Percentiles rank a stretch among this genome's conserved stretches.
Evolutionary conservation across 2,329 filamentous ascomycete species (phyloP).

Genomic region (Xylaria sp.): DNA sequence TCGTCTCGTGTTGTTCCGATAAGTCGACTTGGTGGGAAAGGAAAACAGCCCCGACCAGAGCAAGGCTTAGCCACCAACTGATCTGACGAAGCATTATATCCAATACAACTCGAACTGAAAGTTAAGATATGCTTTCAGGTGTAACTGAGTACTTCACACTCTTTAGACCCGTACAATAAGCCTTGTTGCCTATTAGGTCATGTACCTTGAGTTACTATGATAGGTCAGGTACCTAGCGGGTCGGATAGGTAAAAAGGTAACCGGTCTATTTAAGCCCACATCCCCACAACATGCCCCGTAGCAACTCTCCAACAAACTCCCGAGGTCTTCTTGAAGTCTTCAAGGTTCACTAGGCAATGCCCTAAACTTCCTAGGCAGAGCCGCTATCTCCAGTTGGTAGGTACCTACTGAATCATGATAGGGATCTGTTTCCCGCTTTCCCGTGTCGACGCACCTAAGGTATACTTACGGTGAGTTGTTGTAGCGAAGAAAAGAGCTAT

Average conservation of each 20-base stretch:
- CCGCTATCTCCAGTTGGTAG: conserved; percentile 4
- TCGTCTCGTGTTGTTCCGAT: conserved; percentile 18
- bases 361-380: background rate
- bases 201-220: too few relatives aligned
- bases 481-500: background rate
- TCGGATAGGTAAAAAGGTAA: too few relatives aligned
- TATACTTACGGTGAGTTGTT: background rate
- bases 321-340: background rate
- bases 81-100: too few relatives aligned
- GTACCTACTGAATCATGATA: conserved; percentile 1
- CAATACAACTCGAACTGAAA: background rate
- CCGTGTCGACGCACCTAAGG: background rate
- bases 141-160: background rate
- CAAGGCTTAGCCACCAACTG: background rate
- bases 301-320: conserved; percentile 2
- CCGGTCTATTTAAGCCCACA: background rate
- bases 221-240: too few relatives aligned
- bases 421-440: conserved; percentile 6
- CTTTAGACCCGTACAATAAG: background rate
- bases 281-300: background rate
- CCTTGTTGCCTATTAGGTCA: too few relatives aligned
- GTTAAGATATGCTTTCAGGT: background rate
- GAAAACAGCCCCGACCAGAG: background rate
- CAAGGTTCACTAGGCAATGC: background rate
- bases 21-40: background rate